These are phyloP conservation scores for Aspergillus homomorphus DNA, from an alignment of 495 filamentous ascomycete genomes.

Conservation along the genomic window DNA sequence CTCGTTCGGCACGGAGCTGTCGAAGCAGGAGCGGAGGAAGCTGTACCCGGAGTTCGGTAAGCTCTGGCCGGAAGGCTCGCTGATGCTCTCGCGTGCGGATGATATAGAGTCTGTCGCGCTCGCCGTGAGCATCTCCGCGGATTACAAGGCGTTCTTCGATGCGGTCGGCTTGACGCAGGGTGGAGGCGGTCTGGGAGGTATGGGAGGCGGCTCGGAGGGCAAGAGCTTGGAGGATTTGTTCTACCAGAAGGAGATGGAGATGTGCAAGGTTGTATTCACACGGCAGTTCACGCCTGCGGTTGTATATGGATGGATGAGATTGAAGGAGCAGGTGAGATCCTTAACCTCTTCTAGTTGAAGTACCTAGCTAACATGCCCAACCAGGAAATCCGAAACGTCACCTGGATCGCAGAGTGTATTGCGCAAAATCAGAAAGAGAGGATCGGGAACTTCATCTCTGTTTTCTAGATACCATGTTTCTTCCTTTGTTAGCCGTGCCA, in stretches of 20 bases:
- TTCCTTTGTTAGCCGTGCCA: slow-evolving; percentile 12
- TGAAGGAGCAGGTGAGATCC: slow-evolving; percentile 85
- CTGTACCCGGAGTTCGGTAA: slow-evolving; percentile 89
- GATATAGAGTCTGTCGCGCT: slow-evolving; percentile 90
- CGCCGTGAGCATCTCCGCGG: slow-evolving; percentile 84
- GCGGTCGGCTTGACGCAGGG: slow-evolving; percentile 81
- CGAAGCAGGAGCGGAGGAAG: slow-evolving; percentile 91
- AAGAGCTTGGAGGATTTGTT: slow-evolving; percentile 96
- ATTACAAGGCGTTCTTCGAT: slow-evolving; percentile 95
- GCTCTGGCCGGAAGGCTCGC: slow-evolving; percentile 88
- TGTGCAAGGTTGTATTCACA: slow-evolving; percentile 91
- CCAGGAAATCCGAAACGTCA: slow-evolving; percentile 98
- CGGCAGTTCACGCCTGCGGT: slow-evolving; percentile 93
- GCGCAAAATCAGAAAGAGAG: slow-evolving; percentile 99
- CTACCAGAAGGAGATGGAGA: slow-evolving; percentile 99
- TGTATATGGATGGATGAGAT: slow-evolving; percentile 96
- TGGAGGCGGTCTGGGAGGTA: slow-evolving; percentile 70
- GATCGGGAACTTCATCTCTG: slow-evolving; percentile 97
- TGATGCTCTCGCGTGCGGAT: slow-evolving; percentile 93
- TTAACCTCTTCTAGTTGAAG: not conserved
- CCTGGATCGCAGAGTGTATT: slow-evolving; percentile 99
- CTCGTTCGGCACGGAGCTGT: slow-evolving; percentile 96
- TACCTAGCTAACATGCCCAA: slow-evolving; percentile 20
- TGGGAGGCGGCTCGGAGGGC: slow-evolving; percentile 77
- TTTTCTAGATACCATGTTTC: slow-evolving; percentile 57